Evolutionary conservation across 805 yeast genomes (phyloP).

Genomic region (Tetrapisispora phaffii): DNA sequence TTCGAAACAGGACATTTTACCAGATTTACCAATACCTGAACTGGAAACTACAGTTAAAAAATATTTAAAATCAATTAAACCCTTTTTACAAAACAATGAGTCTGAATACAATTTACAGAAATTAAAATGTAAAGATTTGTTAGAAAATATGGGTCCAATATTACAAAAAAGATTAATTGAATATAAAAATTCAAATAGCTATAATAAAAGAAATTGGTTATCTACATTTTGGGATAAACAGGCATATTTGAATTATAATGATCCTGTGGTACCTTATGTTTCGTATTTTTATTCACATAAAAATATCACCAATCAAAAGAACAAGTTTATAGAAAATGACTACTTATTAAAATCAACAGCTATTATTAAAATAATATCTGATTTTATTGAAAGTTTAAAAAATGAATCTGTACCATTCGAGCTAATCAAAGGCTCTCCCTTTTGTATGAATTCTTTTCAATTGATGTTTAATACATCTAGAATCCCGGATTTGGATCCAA

Average conservation of each 20-base stretch:
- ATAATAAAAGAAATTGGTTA: conserved; percentile 70
- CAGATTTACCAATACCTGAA: conserved; percentile 80
- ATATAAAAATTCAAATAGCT: conserved; percentile 11
- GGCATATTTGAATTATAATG: conserved; percentile 83
- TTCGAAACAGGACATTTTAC: conserved; percentile 63
- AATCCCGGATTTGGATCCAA: conserved; percentile 42
- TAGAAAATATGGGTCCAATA: conserved; percentile 53
- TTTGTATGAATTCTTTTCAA: conserved; percentile 88
- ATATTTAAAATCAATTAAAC: conserved; percentile 65
- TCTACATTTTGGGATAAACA: conserved; percentile 88
- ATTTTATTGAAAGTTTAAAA: conserved; percentile 59
- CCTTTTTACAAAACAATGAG: conserved; percentile 43
- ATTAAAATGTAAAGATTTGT: conserved; percentile 54
- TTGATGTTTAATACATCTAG: conserved; percentile 87
- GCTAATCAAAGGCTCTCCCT: conserved; percentile 63
- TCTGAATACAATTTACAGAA: conserved; percentile 44
- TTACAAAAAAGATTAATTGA: conserved; percentile 58
- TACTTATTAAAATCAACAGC: conserved; percentile 71
- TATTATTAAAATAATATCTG: conserved; percentile 53
- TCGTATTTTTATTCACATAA: conserved; percentile 83
- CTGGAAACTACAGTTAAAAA: conserved; percentile 58
- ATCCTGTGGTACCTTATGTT: conserved; percentile 90
- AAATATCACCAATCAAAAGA: conserved; percentile 32
- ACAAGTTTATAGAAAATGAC: conserved; percentile 31
- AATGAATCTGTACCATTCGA: conserved; percentile 73